Evolutionary conservation across 2,329 filamentous ascomycete species (phyloP).

Genomic region (Aureobasidium sp.): DNA sequence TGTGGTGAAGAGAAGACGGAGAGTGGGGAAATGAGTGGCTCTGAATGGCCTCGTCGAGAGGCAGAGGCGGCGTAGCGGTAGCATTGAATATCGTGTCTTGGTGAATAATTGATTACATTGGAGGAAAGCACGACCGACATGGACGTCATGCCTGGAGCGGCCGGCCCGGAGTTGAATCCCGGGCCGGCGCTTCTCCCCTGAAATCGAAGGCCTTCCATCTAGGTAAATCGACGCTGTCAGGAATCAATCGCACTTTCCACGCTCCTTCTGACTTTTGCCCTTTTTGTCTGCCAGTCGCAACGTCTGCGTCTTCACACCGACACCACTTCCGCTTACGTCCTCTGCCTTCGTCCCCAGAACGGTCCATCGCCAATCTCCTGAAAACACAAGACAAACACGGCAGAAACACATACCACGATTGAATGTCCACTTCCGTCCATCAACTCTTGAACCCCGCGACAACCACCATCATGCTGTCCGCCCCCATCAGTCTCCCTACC

Average conservation of each 20-base stretch:
- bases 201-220: not conserved
- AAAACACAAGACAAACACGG: not conserved
- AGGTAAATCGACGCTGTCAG: not conserved
- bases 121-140: not conserved
- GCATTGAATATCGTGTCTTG: not conserved
- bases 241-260: not conserved
- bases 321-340: not conserved
- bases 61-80: slow-evolving; percentile 1
- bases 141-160: not conserved
- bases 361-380: not conserved
- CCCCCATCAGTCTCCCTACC: slow-evolving; percentile 34
- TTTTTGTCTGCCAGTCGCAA: not conserved
- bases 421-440: not conserved
- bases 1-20: slow-evolving; percentile 20
- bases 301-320: not conserved
- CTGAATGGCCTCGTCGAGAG: not conserved
- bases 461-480: slow-evolving; percentile 6
- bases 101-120: not conserved
- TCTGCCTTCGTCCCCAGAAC: not conserved
- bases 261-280: not conserved
- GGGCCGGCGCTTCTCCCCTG: not conserved
- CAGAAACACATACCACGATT: not conserved
- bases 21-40: not conserved
- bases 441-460: not conserved
- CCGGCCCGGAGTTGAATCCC: not conserved